Percentiles rank a stretch among this genome's conserved stretches.
These are phyloP conservation scores for Fusarium globosum DNA, from an alignment of 2,329 filamentous ascomycete genomes.

Conservation along the genomic window DNA sequence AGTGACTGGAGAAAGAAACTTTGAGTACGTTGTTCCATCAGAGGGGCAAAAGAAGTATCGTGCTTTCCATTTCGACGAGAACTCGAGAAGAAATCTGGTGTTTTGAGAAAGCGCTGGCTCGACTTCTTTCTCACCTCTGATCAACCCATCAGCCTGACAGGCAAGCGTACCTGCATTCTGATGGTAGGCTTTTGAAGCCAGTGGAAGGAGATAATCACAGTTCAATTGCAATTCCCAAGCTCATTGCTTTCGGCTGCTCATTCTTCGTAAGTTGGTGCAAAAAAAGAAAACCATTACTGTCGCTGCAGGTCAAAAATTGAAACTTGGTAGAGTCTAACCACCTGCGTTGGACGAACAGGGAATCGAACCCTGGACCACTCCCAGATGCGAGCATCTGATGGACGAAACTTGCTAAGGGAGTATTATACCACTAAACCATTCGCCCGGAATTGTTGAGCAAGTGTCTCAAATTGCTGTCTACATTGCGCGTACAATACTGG, in stretches of 20 bases:
- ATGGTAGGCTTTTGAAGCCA: not conserved
- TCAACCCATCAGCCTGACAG: not conserved
- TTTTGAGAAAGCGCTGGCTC: not conserved
- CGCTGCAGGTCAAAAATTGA: not conserved
- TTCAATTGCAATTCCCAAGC: not conserved
- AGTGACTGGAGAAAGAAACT: accelerated
- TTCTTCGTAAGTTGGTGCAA: accelerated
- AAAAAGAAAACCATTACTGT: not conserved
- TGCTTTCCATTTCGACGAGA: not conserved
- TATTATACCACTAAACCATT: conserved; percentile 24
- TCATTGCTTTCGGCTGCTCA: accelerated
- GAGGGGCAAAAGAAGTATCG: accelerated
- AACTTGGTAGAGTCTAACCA: not conserved
- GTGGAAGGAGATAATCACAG: not conserved
- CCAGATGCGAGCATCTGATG: conserved; percentile 3
- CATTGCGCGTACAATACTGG: accelerated
- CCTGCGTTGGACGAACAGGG: conserved; percentile 10
- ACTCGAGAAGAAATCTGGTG: accelerated
- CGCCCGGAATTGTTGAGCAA: not conserved
- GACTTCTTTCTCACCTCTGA: not conserved
- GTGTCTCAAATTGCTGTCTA: accelerated
- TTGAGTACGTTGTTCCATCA: accelerated
- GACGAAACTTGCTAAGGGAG: conserved; percentile 16
- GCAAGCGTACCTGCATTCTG: not conserved
- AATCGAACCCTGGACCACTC: conserved; percentile 22